Conservation (phyloP, 2,329 filamentous ascomycete genomes). For the Leptographium procerum region DNA sequence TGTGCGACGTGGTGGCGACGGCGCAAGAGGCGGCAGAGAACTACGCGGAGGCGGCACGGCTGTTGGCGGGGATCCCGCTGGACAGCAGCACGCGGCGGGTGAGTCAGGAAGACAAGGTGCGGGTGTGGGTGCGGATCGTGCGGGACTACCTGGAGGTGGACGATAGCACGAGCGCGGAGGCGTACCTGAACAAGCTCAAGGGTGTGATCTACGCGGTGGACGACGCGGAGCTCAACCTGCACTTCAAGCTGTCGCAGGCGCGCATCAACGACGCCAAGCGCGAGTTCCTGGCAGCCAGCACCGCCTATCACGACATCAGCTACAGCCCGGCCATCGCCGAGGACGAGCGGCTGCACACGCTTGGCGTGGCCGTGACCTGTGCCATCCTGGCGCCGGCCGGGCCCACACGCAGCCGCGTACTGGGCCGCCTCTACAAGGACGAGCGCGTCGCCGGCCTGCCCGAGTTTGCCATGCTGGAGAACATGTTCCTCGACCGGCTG, state of each 20-base stretch:
- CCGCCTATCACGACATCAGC: conserved; percentile 81
- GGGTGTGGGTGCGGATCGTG: conserved; percentile 87
- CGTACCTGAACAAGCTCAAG: conserved; percentile 89
- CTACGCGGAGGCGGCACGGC: conserved; percentile 64
- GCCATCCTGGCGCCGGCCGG: conserved; percentile 88
- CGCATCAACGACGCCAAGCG: conserved; percentile 86
- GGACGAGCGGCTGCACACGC: conserved; percentile 71
- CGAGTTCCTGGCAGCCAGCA: conserved; percentile 76
- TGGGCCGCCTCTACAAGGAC: conserved; percentile 86
- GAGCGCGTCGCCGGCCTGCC: conserved; percentile 58
- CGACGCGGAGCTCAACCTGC: conserved; percentile 63
- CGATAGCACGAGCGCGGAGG: conserved; percentile 74
- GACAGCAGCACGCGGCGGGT: conserved; percentile 82
- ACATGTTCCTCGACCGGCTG: conserved; percentile 90
- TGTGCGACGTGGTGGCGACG: conserved; percentile 72
- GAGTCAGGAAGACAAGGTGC: conserved; percentile 68
- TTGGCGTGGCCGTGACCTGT: conserved; percentile 81
- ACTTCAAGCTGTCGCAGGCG: conserved; percentile 86
- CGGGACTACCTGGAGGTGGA: conserved; percentile 90
- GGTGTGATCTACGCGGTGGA: conserved; percentile 73
- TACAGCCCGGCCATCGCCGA: conserved; percentile 70
- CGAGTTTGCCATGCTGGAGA: conserved; percentile 82
- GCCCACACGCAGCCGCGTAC: conserved; percentile 65
- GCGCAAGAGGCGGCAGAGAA: conserved; percentile 77
- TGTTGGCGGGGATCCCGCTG: conserved; percentile 73